Evolutionary conservation across 116 monocot species (phyloP).

Genomic region (Dioscorea cayenensis): DNA sequence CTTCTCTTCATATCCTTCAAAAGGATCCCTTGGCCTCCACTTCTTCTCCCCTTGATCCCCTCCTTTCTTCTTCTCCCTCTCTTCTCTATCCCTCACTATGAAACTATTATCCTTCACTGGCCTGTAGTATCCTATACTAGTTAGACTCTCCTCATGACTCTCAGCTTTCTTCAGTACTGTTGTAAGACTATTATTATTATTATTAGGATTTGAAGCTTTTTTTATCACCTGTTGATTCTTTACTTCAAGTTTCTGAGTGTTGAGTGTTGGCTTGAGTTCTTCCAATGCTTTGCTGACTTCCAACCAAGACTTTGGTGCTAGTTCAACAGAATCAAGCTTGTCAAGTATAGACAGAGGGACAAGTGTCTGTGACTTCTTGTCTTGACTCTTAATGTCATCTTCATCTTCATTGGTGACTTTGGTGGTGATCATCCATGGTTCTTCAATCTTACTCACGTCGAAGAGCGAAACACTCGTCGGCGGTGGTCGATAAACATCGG

Average conservation of each 20-base stretch:
- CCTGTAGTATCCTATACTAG: constrained; percentile 5
- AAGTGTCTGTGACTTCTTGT: constrained; percentile 17
- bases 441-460: constrained; percentile 68
- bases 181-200: not conserved
- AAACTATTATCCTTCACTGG: constrained; percentile 74
- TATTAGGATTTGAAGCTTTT: not conserved
- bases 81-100: constrained; percentile 52
- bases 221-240: not conserved
- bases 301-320: constrained; percentile 76
- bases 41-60: not conserved
- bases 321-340: constrained; percentile 64
- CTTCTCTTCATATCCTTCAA: constrained; percentile 50
- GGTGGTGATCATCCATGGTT: constrained; percentile 62
- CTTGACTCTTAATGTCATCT: constrained; percentile 1
- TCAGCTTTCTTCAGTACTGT: constrained; percentile 5
- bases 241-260: too few relatives aligned
- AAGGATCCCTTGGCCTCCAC: constrained; percentile 53
- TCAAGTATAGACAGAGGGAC: constrained; percentile 47
- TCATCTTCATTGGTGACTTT: too few relatives aligned
- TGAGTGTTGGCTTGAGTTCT: constrained; percentile 57
- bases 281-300: constrained; percentile 86
- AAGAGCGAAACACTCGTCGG: constrained; percentile 72
- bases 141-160: constrained; percentile 15
- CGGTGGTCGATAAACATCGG: constrained; percentile 61
- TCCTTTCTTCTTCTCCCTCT: constrained; percentile 28